These are phyloP conservation scores for Aspergillus olivimuriae DNA, from an alignment of 495 filamentous ascomycete species.

Conservation along the genomic window DNA sequence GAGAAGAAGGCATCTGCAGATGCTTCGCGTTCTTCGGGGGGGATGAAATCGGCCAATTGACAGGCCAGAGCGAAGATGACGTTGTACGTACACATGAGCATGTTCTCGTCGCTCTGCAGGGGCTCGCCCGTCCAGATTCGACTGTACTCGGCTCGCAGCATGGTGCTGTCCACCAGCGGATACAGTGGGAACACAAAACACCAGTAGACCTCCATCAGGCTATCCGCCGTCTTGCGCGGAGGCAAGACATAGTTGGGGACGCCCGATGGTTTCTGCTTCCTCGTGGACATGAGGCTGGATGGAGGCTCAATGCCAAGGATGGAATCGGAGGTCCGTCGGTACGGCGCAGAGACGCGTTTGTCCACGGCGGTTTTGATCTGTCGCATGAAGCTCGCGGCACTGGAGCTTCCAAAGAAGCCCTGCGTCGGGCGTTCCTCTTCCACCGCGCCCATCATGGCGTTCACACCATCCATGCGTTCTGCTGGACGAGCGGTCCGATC, in stretches of 20 bases:
- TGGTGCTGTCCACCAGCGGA: slow-evolving; percentile 29
- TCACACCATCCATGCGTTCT: slow-evolving; percentile 19
- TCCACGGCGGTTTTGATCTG: slow-evolving; percentile 34
- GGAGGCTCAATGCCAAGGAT: slow-evolving; percentile 7
- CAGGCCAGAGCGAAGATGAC: slow-evolving; percentile 34
- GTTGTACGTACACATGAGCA: slow-evolving; percentile 39
- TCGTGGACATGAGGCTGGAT: slow-evolving; percentile 12
- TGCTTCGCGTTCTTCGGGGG: slow-evolving; percentile 24
- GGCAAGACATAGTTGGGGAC: slow-evolving; percentile 30
- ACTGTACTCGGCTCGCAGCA: slow-evolving; percentile 26
- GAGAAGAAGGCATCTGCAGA: slow-evolving; percentile 33
- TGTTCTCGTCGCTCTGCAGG: slow-evolving; percentile 27
- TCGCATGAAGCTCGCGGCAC: slow-evolving; percentile 32
- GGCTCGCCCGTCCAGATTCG: slow-evolving; percentile 30
- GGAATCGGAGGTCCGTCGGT: slow-evolving; percentile 13
- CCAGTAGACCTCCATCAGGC: slow-evolving; percentile 36
- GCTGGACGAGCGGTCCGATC: not conserved
- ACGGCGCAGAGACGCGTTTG: slow-evolving; percentile 20
- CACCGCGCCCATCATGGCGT: slow-evolving; percentile 35
- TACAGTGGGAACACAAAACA: slow-evolving; percentile 35
- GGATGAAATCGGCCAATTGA: slow-evolving; percentile 31
- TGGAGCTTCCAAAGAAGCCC: slow-evolving; percentile 33
- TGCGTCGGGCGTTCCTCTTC: slow-evolving; percentile 29
- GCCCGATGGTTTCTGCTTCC: slow-evolving; percentile 6
- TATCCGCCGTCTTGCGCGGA: slow-evolving; percentile 33